phyloP scores from a whole-genome alignment of 2,329 filamentous ascomycete species.

The Akanthomyces muscarius region DNA sequence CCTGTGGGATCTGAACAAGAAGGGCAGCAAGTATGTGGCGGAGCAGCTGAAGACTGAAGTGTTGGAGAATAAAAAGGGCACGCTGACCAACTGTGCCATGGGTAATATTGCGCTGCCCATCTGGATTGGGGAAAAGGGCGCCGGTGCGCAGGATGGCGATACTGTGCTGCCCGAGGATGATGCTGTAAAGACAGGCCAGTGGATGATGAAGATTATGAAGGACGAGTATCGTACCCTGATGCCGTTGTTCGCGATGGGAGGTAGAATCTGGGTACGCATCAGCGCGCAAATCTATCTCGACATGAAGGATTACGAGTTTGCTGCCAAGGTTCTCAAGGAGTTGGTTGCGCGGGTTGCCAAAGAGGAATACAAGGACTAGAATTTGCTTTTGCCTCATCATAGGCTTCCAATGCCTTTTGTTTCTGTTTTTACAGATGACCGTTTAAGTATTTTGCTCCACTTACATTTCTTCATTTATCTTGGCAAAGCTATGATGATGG shows the following conservation, averaged over 20 bases:
- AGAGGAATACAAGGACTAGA: slow-evolving; percentile 28
- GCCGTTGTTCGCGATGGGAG: slow-evolving; percentile 56
- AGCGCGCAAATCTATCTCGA: slow-evolving; percentile 86
- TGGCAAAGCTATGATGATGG: no score
- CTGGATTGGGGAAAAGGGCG: slow-evolving; percentile 27
- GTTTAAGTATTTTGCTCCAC: no score
- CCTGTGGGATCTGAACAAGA: slow-evolving; percentile 55
- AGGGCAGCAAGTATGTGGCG: slow-evolving; percentile 60
- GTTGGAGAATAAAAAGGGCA: slow-evolving; percentile 61
- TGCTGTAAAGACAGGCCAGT: slow-evolving; percentile 44
- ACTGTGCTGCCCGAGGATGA: slow-evolving; percentile 31
- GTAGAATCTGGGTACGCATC: slow-evolving; percentile 65
- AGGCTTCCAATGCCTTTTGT: no score
- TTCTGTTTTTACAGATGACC: no score
- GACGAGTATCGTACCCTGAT: slow-evolving; percentile 68
- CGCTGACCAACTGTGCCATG: slow-evolving; percentile 64
- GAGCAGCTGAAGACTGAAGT: slow-evolving; percentile 64
- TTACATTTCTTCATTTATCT: no score
- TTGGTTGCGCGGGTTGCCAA: slow-evolving; percentile 39
- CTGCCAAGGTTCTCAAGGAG: slow-evolving; percentile 53
- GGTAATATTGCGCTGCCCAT: slow-evolving; percentile 72
- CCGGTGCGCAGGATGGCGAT: slow-evolving; percentile 27
- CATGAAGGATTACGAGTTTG: slow-evolving; percentile 70
- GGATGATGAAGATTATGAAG: slow-evolving; percentile 53
- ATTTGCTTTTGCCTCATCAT: no score